Evolutionary conservation across 768 basidiomycete species (phyloP).

Genomic region (Sistotremastrum niveocremeum): DNA sequence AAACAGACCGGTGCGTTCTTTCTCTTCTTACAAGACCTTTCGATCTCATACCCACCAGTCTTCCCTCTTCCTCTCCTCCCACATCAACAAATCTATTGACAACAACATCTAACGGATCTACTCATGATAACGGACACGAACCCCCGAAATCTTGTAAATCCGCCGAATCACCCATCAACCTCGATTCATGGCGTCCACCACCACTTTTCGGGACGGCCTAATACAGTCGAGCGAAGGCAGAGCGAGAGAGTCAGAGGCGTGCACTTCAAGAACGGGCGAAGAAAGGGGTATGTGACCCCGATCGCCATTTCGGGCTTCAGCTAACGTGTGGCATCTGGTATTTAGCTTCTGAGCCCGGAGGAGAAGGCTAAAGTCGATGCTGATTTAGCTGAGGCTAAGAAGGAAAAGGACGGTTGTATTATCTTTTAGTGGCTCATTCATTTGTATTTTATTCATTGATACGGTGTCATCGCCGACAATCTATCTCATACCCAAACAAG

Average conservation of each 20-base stretch:
- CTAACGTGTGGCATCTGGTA: neutral
- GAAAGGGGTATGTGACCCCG: slow-evolving; percentile 47
- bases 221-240: slow-evolving; percentile 63
- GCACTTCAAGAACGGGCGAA: slow-evolving; percentile 60
- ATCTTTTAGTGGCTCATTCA: too few species aligned
- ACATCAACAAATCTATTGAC: slow-evolving; percentile 8
- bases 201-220: slow-evolving; percentile 55
- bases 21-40: slow-evolving; percentile 17
- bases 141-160: slow-evolving; percentile 20
- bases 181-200: slow-evolving; percentile 46
- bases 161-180: slow-evolving; percentile 20
- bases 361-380: neutral
- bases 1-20: slow-evolving; percentile 49
- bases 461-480: too few species aligned
- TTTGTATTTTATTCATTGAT: too few species aligned
- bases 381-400: neutral
- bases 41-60: slow-evolving; percentile 52
- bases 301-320: neutral
- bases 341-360: slow-evolving; percentile 1
- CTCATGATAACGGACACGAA: slow-evolving; percentile 9
- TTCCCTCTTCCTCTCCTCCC: slow-evolving; percentile 13
- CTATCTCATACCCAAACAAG: too few species aligned
- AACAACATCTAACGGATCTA: slow-evolving; percentile 5
- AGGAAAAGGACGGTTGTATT: neutral
- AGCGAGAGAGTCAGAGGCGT: slow-evolving; percentile 53